Evolutionary conservation across 2,329 filamentous ascomycete species (phyloP), one percentile per base, ranked within the genome.

Genomic region (Exophiala calicioides): DNA sequence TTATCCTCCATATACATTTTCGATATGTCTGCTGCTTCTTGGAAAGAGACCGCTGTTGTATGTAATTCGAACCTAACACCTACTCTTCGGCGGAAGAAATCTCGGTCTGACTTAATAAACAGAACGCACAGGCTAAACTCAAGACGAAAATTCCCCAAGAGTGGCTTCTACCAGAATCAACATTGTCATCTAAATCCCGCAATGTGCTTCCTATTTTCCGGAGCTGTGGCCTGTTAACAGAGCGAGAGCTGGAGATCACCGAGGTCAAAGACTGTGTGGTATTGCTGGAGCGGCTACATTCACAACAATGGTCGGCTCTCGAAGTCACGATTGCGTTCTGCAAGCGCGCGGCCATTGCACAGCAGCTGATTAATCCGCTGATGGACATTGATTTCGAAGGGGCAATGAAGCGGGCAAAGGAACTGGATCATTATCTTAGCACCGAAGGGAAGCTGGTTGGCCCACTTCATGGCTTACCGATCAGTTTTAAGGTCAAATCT

Each of bases 241-340:
- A 6, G n/a, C 34, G 12, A 8, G 43, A 46, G 20, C 27, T 46
- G 8, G 43, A 40, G 27, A 46, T 46, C 18, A 46, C 43, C 34
- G 27, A 30, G 8, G 35, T 36, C 12, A 30, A 46, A 40, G 33
- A 46, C 20, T 27, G 33, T 20, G 41, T 48, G 5, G 23, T 29
- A 12, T 33, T 49, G 12, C 31, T 48, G 9, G 49, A 47, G 29
- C 27, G 45, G 24, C 20, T 46, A 4, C 27, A 43, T 19, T 48
- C 41, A n/a, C 12, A 18, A 30, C 29, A 10, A 16, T 44, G 70
- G 30, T 68, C 60, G 5, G 65, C 69, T 0, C 60, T 69, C 0
- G 70, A 77, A 12, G 76, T 81, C 1, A 66, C 69, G 1, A 66
- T 61, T 10, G 79, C 78, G 0, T 84, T 78, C 56, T 78, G 75